These are phyloP conservation scores for Coemansia sp. DNA, from an alignment of 192 early-diverging fungal genomes.

Conservation along the genomic window DNA sequence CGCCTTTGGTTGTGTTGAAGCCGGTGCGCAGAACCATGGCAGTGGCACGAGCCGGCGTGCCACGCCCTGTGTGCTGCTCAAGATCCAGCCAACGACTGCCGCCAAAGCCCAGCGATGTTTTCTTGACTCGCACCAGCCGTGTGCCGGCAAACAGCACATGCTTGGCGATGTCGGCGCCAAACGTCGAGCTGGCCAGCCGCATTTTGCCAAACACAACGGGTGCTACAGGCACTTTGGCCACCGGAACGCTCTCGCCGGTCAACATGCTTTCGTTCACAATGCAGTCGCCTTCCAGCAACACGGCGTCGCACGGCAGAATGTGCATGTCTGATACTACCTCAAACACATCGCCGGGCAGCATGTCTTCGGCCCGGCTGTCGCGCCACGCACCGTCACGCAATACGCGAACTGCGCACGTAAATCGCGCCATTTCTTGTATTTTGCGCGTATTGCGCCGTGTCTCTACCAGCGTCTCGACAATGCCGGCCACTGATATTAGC, in stretches of 20 bases:
- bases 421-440: conserved; percentile 85
- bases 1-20: conserved; percentile 96
- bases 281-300: conserved; percentile 90
- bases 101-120: conserved; percentile 44
- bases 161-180: conserved; percentile 66
- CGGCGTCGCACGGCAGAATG: conserved; percentile 86
- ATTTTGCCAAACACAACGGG: conserved; percentile 66
- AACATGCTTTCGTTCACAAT: conserved; percentile 99
- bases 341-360: conserved; percentile 95
- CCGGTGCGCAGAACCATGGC: conserved; percentile 91
- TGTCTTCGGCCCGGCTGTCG: conserved; percentile 63
- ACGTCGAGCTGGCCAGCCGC: conserved; percentile 52
- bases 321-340: conserved; percentile 68
- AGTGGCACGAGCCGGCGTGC: conserved; percentile 59
- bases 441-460: conserved; percentile 67
- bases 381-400: conserved; percentile 63
- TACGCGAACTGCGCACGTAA: conserved; percentile 75
- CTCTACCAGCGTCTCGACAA: conserved; percentile 74
- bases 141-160: conserved; percentile 94
- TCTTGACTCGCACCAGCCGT: conserved; percentile 79
- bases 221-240: conserved; percentile 83
- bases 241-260: conserved; percentile 94
- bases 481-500: conserved; percentile 77
- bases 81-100: conserved; percentile 49
- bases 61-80: conserved; percentile 44